phyloP scores from a whole-genome alignment of 164 flowering plant species.

The Umbellularia californica region DNA sequence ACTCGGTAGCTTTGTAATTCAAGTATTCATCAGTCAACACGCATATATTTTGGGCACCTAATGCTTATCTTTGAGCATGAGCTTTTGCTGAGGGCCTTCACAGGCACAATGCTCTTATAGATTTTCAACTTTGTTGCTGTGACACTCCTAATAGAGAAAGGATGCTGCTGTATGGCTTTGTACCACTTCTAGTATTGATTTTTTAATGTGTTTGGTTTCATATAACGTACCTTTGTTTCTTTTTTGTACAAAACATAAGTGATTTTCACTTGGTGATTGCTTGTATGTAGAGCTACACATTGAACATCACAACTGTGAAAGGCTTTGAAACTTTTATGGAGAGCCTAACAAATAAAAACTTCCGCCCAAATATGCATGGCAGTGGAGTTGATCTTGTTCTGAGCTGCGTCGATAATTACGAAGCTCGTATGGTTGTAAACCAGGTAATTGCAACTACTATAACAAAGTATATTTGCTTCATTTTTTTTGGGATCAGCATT shows the following conservation, averaged over 20 bases:
- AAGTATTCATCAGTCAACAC: neutral
- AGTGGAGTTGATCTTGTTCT: conserved; percentile 91
- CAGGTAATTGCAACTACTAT: conserved; percentile 50
- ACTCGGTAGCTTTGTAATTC: neutral
- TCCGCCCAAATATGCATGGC: conserved; percentile 47
- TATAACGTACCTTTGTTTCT: neutral
- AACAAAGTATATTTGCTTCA: too few species aligned
- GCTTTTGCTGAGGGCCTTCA: neutral
- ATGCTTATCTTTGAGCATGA: neutral
- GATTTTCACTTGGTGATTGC: conserved; percentile 5
- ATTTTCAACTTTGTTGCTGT: neutral
- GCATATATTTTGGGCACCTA: neutral
- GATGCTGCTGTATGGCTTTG: neutral
- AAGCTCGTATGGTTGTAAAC: conserved; percentile 98
- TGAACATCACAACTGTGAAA: conserved; percentile 90
- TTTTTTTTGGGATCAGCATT: too few species aligned
- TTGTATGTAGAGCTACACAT: conserved; percentile 71
- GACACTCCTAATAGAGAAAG: neutral
- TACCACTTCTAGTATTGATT: neutral
- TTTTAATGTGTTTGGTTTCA: neutral
- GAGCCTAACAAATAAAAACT: conserved; percentile 60
- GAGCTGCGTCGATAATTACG: conserved; percentile 98
- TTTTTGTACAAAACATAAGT: neutral
- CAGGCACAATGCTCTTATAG: neutral
- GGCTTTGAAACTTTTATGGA: conserved; percentile 94